phyloP scores from a whole-genome alignment of 2,329 filamentous ascomycete species.

The Ceratocystis albifundus region DNA sequence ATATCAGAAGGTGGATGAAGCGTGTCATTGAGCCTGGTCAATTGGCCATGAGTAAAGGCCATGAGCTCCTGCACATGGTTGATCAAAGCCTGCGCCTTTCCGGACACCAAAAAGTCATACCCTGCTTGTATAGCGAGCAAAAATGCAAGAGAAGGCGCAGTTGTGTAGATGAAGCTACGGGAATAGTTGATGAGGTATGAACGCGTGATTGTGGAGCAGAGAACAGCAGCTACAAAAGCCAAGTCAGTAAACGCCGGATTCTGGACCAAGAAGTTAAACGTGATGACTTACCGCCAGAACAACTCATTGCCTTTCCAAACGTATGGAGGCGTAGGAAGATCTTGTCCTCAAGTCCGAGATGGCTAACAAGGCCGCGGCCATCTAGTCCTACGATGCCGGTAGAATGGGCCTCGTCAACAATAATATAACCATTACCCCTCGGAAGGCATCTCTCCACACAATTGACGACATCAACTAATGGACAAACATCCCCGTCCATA shows the following conservation, averaged over 20 bases:
- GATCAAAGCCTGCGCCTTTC: constrained; percentile 34
- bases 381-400: constrained; percentile 46
- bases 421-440: constrained; percentile 46
- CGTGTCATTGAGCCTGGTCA: constrained; percentile 32
- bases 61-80: constrained; percentile 38
- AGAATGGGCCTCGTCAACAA: constrained; percentile 59
- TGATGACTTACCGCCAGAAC: constrained; percentile 50
- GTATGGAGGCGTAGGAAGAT: constrained; percentile 51
- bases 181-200: constrained; percentile 65
- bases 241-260: constrained; percentile 19
- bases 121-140: constrained; percentile 47
- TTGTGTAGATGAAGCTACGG: constrained; percentile 63
- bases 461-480: constrained; percentile 48
- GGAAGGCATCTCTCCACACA: constrained; percentile 47
- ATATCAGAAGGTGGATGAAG: constrained; percentile 26
- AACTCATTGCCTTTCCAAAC: constrained; percentile 56
- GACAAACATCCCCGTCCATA: constrained; percentile 69
- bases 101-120: constrained; percentile 45
- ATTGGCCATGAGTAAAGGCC: constrained; percentile 34
- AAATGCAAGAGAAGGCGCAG: constrained; percentile 51
- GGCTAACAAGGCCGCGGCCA: constrained; percentile 48
- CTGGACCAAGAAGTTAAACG: neutral
- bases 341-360: constrained; percentile 43
- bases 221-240: constrained; percentile 37
- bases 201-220: constrained; percentile 49